Conservation (phyloP, 2,329 filamentous ascomycete species). For the Arthrinium phaeospermum region DNA sequence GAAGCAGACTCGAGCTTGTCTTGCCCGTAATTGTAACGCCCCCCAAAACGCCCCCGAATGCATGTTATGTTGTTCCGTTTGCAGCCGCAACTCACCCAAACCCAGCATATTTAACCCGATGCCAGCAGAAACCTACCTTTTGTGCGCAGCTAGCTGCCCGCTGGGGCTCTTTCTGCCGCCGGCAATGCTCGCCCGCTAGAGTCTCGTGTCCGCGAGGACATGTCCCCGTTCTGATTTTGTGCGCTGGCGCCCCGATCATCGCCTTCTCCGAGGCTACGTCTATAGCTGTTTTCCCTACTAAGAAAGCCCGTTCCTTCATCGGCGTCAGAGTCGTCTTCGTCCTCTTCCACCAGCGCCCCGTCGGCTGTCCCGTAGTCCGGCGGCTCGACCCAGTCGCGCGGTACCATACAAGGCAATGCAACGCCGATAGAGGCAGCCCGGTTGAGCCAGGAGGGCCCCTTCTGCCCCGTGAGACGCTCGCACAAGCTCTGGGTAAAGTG, state of each 20-base stretch:
- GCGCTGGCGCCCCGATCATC: slow-evolving; percentile 39
- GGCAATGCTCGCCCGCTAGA: slow-evolving; percentile 57
- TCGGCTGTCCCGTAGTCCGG: slow-evolving; percentile 78
- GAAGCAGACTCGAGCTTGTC: not conserved
- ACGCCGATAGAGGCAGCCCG: slow-evolving; percentile 84
- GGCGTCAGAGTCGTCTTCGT: slow-evolving; percentile 44
- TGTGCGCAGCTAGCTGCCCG: not conserved
- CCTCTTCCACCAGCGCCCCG: slow-evolving; percentile 68
- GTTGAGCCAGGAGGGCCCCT: slow-evolving; percentile 79
- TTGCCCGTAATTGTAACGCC: slow-evolving; percentile 9
- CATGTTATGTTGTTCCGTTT: not conserved
- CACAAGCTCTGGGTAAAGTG: slow-evolving; percentile 84
- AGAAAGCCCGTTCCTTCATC: slow-evolving; percentile 67
- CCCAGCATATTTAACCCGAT: not conserved
- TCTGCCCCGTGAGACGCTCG: slow-evolving; percentile 71
- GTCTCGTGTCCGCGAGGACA: slow-evolving; percentile 46
- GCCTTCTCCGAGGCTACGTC: slow-evolving; percentile 32
- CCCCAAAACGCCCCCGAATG: slow-evolving; percentile 14
- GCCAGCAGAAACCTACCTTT: not conserved
- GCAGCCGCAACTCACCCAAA: not conserved
- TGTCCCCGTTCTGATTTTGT: slow-evolving; percentile 53
- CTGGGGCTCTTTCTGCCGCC: slow-evolving; percentile 57
- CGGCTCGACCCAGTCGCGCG: slow-evolving; percentile 80
- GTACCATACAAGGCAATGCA: slow-evolving; percentile 81
- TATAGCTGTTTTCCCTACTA: slow-evolving; percentile 40